Conservation (phyloP, 2,329 filamentous ascomycete species). For the Fusarium staphyleae region DNA sequence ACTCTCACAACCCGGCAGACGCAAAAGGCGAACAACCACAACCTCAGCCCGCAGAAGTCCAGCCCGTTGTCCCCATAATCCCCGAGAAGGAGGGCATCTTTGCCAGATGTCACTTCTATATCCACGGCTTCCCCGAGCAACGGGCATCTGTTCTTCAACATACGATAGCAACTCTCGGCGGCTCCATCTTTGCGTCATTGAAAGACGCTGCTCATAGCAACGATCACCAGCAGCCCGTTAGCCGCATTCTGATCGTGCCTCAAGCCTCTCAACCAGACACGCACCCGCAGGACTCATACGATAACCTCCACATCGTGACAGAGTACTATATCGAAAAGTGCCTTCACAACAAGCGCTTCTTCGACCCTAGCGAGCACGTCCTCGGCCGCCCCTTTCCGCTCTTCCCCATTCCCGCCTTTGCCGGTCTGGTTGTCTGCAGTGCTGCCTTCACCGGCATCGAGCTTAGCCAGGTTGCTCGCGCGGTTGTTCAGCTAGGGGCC, state of each 20-base stretch:
- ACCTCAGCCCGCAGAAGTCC: conserved; percentile 8
- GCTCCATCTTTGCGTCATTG: conserved; percentile 52
- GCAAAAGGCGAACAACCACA: conserved; percentile 12
- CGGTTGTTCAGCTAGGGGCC: conserved; percentile 78
- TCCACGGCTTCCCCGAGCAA: conserved; percentile 64
- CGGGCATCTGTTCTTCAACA: conserved; percentile 58
- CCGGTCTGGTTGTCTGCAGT: conserved; percentile 75
- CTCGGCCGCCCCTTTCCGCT: conserved; percentile 78
- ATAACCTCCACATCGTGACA: conserved; percentile 67
- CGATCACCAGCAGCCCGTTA: conserved; percentile 41
- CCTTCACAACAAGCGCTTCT: conserved; percentile 75
- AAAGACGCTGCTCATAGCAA: conserved; percentile 49
- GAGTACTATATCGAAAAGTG: conserved; percentile 95
- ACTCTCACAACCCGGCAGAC: conserved; percentile 9
- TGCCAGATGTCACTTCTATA: conserved; percentile 62
- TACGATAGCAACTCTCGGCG: conserved; percentile 58
- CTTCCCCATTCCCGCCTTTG: conserved; percentile 75
- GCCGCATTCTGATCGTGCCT: conserved; percentile 62
- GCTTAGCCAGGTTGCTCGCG: conserved; percentile 81
- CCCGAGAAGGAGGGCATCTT: conserved; percentile 55
- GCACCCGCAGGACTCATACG: conserved; percentile 50
- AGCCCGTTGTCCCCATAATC: conserved; percentile 14
- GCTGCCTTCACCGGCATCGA: conserved; percentile 86
- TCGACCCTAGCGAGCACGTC: conserved; percentile 72
- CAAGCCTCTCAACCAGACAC: conserved; percentile 57